Percentiles rank a stretch among this genome's conserved stretches.
These are phyloP conservation scores for Daldinia decipiens DNA, from an alignment of 495 filamentous ascomycete species.

Conservation along the genomic window DNA sequence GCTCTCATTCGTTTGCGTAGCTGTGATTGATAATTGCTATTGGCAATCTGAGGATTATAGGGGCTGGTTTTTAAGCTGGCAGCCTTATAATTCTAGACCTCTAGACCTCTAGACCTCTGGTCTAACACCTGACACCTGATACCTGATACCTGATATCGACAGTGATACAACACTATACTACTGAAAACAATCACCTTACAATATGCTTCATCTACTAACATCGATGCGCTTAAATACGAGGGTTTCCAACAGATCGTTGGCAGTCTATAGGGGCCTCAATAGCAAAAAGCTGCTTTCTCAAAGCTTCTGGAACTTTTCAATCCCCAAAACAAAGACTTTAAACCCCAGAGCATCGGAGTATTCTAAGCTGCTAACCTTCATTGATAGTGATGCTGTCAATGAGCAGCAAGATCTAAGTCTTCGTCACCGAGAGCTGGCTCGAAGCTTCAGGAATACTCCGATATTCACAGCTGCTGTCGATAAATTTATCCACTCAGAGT, in stretches of 20 bases:
- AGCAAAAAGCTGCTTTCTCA: background rate
- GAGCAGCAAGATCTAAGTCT: background rate
- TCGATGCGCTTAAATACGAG: background rate
- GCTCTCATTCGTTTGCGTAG: background rate
- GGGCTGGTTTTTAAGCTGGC: background rate
- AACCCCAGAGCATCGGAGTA: background rate
- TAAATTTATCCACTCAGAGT: conserved; percentile 41
- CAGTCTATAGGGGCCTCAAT: background rate
- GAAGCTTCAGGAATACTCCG: conserved; percentile 38
- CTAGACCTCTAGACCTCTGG: too few species aligned
- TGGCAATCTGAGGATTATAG: background rate
- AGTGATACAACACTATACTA: too few species aligned
- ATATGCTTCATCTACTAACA: background rate
- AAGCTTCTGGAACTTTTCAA: background rate
- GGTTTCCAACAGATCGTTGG: background rate
- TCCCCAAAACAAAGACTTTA: background rate
- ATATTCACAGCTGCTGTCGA: conserved; percentile 37
- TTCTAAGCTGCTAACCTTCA: background rate
- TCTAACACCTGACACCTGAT: too few species aligned
- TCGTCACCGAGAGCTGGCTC: background rate
- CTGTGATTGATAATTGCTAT: background rate
- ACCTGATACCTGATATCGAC: too few species aligned
- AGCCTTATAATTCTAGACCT: background rate
- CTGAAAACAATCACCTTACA: too few species aligned
- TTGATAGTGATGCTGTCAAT: background rate